These are phyloP conservation scores for Diplodia corticola DNA, from an alignment of 2,329 filamentous ascomycete species.

Conservation along the genomic window DNA sequence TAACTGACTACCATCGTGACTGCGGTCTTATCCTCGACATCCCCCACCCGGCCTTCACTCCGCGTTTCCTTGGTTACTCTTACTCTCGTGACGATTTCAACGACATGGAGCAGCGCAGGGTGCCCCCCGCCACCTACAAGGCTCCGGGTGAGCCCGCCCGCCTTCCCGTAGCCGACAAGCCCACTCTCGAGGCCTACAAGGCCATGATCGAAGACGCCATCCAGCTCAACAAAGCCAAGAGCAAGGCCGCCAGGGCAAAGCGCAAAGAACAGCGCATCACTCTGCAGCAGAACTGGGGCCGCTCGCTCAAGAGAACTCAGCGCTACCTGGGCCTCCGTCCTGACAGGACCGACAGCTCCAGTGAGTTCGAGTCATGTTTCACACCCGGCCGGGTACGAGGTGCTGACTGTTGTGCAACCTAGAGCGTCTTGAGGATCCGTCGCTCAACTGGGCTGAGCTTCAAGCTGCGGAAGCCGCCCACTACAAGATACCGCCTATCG, in stretches of 20 bases:
- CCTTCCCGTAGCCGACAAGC: constrained; percentile 36
- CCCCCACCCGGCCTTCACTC: constrained; percentile 60
- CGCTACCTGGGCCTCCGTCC: constrained; percentile 69
- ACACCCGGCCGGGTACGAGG: not conserved
- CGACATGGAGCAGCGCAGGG: constrained; percentile 37
- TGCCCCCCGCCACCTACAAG: constrained; percentile 27
- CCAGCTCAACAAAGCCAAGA: constrained; percentile 53
- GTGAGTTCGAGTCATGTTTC: constrained; percentile 19
- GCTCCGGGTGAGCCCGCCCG: constrained; percentile 27
- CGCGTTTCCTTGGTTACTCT: constrained; percentile 66
- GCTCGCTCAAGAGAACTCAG: constrained; percentile 64
- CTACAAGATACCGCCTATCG: constrained; percentile 36
- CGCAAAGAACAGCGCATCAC: constrained; percentile 51
- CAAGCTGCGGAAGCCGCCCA: not conserved
- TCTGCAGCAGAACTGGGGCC: constrained; percentile 54
- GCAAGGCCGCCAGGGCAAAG: constrained; percentile 51
- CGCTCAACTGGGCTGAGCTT: constrained; percentile 20
- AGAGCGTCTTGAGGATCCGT: constrained; percentile 13
- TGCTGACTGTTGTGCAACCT: constrained; percentile 5
- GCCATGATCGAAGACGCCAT: constrained; percentile 55
- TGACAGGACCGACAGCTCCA: constrained; percentile 21
- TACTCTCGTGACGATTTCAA: constrained; percentile 49
- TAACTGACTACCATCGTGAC: constrained; percentile 57
- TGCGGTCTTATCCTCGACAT: constrained; percentile 65
- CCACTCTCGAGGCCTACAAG: constrained; percentile 52